Evolutionary conservation across 352 stramenopile species (phyloP), one percentile per base, ranked within the genome.

Genomic region (Pythium aphanidermatum): DNA sequence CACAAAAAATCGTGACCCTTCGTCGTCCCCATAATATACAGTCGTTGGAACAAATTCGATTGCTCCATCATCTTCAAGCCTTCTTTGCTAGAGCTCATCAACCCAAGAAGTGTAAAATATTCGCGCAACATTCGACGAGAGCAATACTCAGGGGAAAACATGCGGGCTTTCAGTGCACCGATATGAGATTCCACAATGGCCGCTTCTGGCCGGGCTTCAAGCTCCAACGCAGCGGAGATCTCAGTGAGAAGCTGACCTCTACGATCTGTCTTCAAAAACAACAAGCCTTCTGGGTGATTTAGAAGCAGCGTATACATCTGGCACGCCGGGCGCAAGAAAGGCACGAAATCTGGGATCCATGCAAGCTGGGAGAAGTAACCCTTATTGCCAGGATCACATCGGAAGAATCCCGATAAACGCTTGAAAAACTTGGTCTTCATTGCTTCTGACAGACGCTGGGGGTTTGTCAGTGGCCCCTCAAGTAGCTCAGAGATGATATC

Each of bases 341-440:
- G 83, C 16, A 95, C 77, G 37, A 91, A 86, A 42, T 95, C 78
- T n/a, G 85, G 81, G 33, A 91, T 92, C 85, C 85, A 95, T 40
- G 83, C 80, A 27, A 95, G 59, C 38, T 92, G 74, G 0, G 84
- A 88, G 46, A 94, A 95, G 55, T 91, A 94, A 0, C 85, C 83
- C 53, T 95, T 95, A 65, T 95, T 92, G 23, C 80, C 82, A 30
- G 78, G 83, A 31, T 92, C 84, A 32, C 81, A 90, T n/a, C 85
- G 79, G 50, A 95, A 95, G 52, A 95, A 95, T 7, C 85, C 85
- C 12, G 83, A 91, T 3, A 95, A 48, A 26, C 85, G 81, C 55
- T 95, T 95, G 53, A 95, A 94, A 48, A 95, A 95, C 59, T 95
- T 95, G n/a, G 85, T 95, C 58, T 92, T 93, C 79, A 95, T 93